Base-by-base conservation (phyloP, 225 moss, liverwort and hornwort genomes). In the Polytrichum commune region DNA sequence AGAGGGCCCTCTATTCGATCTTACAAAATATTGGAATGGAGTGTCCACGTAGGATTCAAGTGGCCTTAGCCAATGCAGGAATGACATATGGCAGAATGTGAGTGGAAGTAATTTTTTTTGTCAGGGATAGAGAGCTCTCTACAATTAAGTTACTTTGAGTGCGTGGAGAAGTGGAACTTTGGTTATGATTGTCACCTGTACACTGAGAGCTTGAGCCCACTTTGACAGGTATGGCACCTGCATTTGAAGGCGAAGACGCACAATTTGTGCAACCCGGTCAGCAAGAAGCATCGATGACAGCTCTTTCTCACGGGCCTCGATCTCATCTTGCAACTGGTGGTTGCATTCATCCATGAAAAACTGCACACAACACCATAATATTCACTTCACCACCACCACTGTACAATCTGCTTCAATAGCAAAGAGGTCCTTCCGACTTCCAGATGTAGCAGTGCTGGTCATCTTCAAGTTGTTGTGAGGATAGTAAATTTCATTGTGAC, bases 341-440 rank as follows among this genome's bases (percentile, higher is more conserved):
- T 74, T 69, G 64, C 80, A 80, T 64, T 87, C 87, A 23, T 90
- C 90, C 87, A 90, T 90, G 60, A 90, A 90, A 75, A 78, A 90
- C 90, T 90, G 84, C 61, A 54, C 3, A 27, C 20, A 58, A n/a
- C 20, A 20, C 1, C 58, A 58, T 20, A 46, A 46, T 46, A 46
- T 46, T 46, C 46, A 46, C 46, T 4, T 46, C 46, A 46, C 46
- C 46, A 16, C 46, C 16, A 46, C 46, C 46, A 46, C 13, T 46
- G 46, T 46, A 46, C 13, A 62, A 62, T 22, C 61, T 35, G 26
- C 8, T 67, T 28, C 20, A 20, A 29, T n/a, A n/a, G 27, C 27
- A 8, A 35, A 32, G 20, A 67, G 46, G 46, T 46, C 66, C 26
- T 28, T 4, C 32, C 16, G 0, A 20, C 28, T 20, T 27, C 28